These are phyloP conservation scores for Ampelomyces quisqualis DNA, from an alignment of 2,329 filamentous ascomycete species.

Conservation along the genomic window DNA sequence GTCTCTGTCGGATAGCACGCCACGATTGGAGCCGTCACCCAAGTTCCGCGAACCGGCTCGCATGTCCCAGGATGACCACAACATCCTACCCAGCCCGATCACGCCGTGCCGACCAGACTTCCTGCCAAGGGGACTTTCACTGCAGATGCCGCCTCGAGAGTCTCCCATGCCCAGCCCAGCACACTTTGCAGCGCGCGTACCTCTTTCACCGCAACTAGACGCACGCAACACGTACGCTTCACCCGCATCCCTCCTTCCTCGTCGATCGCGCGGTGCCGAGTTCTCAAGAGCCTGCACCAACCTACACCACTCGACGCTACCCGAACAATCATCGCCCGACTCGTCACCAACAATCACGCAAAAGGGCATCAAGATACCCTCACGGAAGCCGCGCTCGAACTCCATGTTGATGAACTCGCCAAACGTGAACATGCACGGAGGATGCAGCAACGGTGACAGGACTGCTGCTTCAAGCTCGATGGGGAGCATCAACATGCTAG, in stretches of 20 bases:
- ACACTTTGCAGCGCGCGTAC: constrained; percentile 59
- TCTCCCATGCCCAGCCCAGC: constrained; percentile 49
- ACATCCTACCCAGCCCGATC: constrained; percentile 44
- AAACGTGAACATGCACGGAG: constrained; percentile 56
- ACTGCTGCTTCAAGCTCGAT: constrained; percentile 67
- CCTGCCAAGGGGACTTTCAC: constrained; percentile 63
- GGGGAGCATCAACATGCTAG: constrained; percentile 76
- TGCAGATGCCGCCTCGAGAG: constrained; percentile 66
- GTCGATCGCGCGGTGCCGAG: constrained; percentile 85
- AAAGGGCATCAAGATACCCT: constrained; percentile 62
- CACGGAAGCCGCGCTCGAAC: constrained; percentile 49
- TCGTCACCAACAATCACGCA: constrained; percentile 83
- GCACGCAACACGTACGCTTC: constrained; percentile 77
- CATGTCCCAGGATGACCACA: constrained; percentile 50
- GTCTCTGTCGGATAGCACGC: constrained; percentile 49
- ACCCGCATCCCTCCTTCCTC: constrained; percentile 81
- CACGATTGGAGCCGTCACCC: constrained; percentile 49
- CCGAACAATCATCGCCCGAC: constrained; percentile 83
- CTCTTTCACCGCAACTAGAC: constrained; percentile 84
- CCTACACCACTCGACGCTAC: constrained; percentile 90
- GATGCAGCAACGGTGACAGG: constrained; percentile 62
- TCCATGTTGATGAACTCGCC: constrained; percentile 62
- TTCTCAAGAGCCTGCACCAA: constrained; percentile 93
- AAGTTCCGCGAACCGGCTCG: constrained; percentile 46
- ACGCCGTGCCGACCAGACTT: constrained; percentile 72